Base-by-base conservation (phyloP, 1,284 basidiomycete species). In the Earliella scabrosa region DNA sequence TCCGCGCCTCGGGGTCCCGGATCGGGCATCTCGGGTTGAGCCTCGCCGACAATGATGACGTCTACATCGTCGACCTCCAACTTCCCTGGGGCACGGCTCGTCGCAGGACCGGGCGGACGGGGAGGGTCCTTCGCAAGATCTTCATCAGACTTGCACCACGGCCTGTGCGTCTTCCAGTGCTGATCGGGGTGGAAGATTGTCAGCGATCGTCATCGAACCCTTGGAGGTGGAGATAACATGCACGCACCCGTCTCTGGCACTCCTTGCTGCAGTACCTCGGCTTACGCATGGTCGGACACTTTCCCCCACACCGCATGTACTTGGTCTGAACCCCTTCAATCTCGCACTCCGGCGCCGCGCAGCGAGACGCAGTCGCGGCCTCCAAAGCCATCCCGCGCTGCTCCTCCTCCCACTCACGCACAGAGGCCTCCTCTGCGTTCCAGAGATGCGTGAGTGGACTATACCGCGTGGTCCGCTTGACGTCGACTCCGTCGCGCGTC, bases 201-300 rank as follows among this genome's bases (percentile, higher is more conserved):
- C n/a, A n/a, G n/a, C n/a, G n/a, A n/a, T n/a, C n/a, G n/a, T n/a
- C n/a, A n/a, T n/a, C n/a, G n/a, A n/a, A n/a, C n/a, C n/a, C n/a
- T n/a, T n/a, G n/a, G n/a, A n/a, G n/a, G n/a, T n/a, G n/a, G n/a
- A n/a, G n/a, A n/a, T n/a, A n/a, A n/a, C n/a, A n/a, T n/a, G 1
- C 20, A 7, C n/a, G 24, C 41, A 54, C 45, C 45, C 43, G 43
- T 41, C 49, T 52, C 54, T 61, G 60, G 32, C 50, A 61, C 23
- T 59, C 46, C 47, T 46, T 58, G 38, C 36, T 34, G 27, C 38
- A 50, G 31, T 45, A 53, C 7, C 31, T 36, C 32, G 45, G 38
- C 56, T 49, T 45, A 18, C 52, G 20, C 24, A 43, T 38, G 10
- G 18, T 20, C 14, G 56, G 60, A 27, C 56, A 59, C 27, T 32